Evolutionary conservation across 306 rosid species (phyloP).

Genomic region (Rubus idaeus): DNA sequence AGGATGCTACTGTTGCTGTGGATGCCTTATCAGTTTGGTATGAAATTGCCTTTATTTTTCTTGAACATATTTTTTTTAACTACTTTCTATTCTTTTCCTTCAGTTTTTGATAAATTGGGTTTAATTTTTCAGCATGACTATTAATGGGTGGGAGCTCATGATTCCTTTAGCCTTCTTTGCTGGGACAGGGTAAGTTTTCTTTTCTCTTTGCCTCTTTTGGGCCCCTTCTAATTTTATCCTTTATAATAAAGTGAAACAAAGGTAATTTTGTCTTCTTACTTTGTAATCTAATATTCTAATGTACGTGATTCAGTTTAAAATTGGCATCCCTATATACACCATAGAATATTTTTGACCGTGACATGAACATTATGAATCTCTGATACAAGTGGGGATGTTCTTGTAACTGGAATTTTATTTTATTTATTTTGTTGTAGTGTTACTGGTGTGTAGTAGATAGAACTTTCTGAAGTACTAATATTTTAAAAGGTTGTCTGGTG

Average conservation of each 20-base stretch:
- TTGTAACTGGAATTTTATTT: too few species aligned
- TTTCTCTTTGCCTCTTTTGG: not conserved
- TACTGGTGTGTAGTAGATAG: too few species aligned
- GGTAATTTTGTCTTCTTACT: not conserved
- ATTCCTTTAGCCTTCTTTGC: slow-evolving; percentile 76
- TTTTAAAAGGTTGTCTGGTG: not conserved
- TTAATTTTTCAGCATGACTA: slow-evolving; percentile 47
- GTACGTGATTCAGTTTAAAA: not conserved
- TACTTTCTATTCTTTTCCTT: not conserved
- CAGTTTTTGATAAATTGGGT: not conserved
- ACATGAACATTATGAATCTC: not conserved
- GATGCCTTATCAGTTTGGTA: slow-evolving; percentile 82
- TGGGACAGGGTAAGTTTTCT: slow-evolving; percentile 50
- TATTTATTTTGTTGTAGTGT: too few species aligned
- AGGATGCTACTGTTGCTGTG: slow-evolving; percentile 62
- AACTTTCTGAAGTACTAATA: not conserved
- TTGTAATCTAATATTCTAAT: not conserved
- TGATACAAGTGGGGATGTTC: not conserved
- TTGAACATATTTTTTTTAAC: not conserved
- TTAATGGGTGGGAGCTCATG: slow-evolving; percentile 75
- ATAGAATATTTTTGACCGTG: not conserved
- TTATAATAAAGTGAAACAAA: not conserved
- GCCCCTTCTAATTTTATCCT: not conserved
- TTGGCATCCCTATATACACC: not conserved
- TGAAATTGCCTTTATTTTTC: not conserved